Evolutionary conservation across 2,329 filamentous ascomycete genomes (phyloP).

Genomic region (Penicillium sp.): DNA sequence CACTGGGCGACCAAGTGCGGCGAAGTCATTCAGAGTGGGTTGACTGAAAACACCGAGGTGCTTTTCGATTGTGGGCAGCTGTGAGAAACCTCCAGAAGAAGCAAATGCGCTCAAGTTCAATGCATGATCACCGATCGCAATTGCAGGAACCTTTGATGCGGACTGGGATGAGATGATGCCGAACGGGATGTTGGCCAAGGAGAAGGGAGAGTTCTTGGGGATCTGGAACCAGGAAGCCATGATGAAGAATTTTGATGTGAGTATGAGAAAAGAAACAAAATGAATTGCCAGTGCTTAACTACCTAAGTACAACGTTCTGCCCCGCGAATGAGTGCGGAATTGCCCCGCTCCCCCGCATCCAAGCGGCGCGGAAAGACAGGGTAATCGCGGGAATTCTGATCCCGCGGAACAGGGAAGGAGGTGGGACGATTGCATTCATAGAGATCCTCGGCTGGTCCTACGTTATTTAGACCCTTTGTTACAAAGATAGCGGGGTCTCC

Average conservation of each 20-base stretch:
- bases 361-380: constrained; percentile 23
- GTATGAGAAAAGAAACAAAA: constrained; percentile 1
- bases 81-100: constrained; percentile 58
- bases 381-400: constrained; percentile 13
- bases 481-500: constrained; percentile 12
- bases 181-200: constrained; percentile 77
- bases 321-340: constrained; percentile 17
- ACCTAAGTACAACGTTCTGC: constrained; percentile 3
- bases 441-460: neutral
- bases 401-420: neutral
- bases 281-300: neutral
- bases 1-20: constrained; percentile 65
- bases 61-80: constrained; percentile 56
- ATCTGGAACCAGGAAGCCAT: constrained; percentile 61
- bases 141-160: constrained; percentile 60
- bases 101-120: constrained; percentile 67
- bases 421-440: neutral
- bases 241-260: constrained; percentile 23
- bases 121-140: constrained; percentile 71
- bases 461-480: neutral
- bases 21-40: constrained; percentile 70
- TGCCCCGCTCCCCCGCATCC: constrained; percentile 17
- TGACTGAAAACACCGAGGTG: constrained; percentile 63
- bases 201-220: constrained; percentile 64
- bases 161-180: constrained; percentile 68